phyloP scores from a whole-genome alignment of 2,329 filamentous ascomycete genomes.

The Periconia digitata region DNA sequence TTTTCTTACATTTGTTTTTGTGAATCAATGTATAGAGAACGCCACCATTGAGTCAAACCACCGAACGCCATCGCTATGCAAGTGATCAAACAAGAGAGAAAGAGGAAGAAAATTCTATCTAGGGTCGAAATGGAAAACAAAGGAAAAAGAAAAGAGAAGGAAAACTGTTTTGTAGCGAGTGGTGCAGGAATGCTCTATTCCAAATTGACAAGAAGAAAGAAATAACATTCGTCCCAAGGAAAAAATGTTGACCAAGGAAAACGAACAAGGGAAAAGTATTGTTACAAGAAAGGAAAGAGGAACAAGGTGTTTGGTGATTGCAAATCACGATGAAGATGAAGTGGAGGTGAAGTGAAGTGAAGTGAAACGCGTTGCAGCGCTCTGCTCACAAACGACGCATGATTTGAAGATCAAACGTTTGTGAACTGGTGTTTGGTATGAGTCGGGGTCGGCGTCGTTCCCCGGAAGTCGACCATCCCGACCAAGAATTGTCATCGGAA shows the following conservation, averaged over 20 bases:
- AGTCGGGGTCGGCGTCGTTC: background rate
- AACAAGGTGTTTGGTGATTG: background rate
- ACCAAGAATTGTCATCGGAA: conserved; percentile 1
- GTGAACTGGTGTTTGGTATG: background rate
- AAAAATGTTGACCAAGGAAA: background rate
- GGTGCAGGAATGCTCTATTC: background rate
- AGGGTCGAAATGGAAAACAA: too few species aligned
- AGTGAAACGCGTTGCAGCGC: background rate
- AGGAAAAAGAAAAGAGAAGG: background rate
- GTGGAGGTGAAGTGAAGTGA: too few species aligned
- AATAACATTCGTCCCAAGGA: background rate
- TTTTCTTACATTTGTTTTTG: background rate
- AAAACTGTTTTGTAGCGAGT: background rate
- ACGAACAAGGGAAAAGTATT: background rate
- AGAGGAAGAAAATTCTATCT: too few species aligned
- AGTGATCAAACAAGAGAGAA: background rate
- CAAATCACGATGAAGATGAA: background rate
- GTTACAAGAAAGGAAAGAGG: conserved; percentile 9
- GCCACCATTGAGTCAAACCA: background rate
- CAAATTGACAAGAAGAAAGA: background rate
- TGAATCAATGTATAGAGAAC: background rate
- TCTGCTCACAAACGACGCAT: background rate
- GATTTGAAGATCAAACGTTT: background rate
- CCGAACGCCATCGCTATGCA: conserved; percentile 11
- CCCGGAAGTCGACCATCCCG: background rate